These are phyloP conservation scores for Ogataea trehaloabstinens DNA, from an alignment of 805 yeast species.

Conservation along the genomic window DNA sequence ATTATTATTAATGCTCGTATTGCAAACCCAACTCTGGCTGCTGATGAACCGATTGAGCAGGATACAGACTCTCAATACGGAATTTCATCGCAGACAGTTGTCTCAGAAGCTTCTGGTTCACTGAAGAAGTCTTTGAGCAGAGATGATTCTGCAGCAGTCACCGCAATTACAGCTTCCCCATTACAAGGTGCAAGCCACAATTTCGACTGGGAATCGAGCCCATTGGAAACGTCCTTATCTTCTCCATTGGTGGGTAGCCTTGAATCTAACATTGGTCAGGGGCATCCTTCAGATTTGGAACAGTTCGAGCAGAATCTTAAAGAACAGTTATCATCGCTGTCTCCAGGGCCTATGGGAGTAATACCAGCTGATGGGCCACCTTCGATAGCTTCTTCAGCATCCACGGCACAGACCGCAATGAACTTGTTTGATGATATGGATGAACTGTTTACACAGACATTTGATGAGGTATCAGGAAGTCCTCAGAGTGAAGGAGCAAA, in stretches of 20 bases:
- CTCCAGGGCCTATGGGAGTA: background rate
- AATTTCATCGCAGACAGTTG: background rate
- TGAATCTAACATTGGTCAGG: no score
- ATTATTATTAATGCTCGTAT: conserved; percentile 32
- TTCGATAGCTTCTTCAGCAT: conserved; percentile 6
- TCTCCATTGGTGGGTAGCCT: background rate
- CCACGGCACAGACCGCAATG: conserved; percentile 7
- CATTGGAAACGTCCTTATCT: background rate
- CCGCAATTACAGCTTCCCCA: background rate
- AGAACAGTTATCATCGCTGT: background rate
- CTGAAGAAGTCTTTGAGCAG: background rate
- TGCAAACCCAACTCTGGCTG: conserved; percentile 31
- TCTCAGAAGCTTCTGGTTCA: background rate
- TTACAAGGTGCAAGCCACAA: background rate
- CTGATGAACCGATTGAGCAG: conserved; percentile 3
- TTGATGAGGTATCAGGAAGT: background rate
- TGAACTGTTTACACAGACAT: conserved; percentile 6
- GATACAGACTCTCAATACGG: background rate
- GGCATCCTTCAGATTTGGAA: background rate
- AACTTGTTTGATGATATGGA: conserved; percentile 17
- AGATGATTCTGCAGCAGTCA: background rate
- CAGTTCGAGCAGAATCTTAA: background rate
- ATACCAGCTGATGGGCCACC: background rate
- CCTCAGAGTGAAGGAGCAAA: background rate
- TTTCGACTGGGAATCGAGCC: background rate